Conservation (phyloP, 805 yeast species). For the Cyberlindnera xylosilytica region DNA sequence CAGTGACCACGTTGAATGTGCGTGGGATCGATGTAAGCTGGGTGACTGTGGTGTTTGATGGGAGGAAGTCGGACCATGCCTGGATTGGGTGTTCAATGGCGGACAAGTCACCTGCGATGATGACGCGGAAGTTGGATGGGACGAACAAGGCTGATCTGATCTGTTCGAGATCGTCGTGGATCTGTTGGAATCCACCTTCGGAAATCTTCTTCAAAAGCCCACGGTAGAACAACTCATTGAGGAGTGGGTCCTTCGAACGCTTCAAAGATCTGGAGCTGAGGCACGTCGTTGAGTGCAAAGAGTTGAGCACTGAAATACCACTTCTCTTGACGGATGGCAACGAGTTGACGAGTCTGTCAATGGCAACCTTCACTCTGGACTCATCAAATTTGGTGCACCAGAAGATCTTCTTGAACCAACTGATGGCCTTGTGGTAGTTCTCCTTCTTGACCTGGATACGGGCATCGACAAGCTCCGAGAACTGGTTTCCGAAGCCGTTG, state of each 20-base stretch:
- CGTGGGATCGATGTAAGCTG: constrained; percentile 44
- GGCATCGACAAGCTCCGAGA: constrained; percentile 64
- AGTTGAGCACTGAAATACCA: constrained; percentile 55
- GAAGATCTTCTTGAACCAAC: constrained; percentile 71
- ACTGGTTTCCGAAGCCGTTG: constrained; percentile 55
- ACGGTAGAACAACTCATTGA: constrained; percentile 56
- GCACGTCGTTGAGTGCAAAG: constrained; percentile 52
- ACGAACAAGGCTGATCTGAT: constrained; percentile 52
- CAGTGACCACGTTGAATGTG: constrained; percentile 50
- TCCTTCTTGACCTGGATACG: constrained; percentile 56
- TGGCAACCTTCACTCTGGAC: constrained; percentile 60
- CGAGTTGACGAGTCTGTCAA: constrained; percentile 39
- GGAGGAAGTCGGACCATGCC: constrained; percentile 46
- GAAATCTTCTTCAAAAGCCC: constrained; percentile 47
- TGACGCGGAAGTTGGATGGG: constrained; percentile 57
- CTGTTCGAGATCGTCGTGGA: constrained; percentile 48
- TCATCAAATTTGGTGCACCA: constrained; percentile 69
- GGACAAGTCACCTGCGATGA: constrained; percentile 67
- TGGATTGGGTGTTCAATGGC: constrained; percentile 53
- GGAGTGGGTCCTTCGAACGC: constrained; percentile 62
- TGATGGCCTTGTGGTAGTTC: constrained; percentile 65
- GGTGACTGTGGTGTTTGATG: neutral
- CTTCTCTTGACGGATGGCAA: constrained; percentile 40
- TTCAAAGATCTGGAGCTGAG: constrained; percentile 60
- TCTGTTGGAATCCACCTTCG: constrained; percentile 46